Evolutionary conservation across 2,329 filamentous ascomycete genomes (phyloP).

Genomic region (Metarhizium guizhouense): DNA sequence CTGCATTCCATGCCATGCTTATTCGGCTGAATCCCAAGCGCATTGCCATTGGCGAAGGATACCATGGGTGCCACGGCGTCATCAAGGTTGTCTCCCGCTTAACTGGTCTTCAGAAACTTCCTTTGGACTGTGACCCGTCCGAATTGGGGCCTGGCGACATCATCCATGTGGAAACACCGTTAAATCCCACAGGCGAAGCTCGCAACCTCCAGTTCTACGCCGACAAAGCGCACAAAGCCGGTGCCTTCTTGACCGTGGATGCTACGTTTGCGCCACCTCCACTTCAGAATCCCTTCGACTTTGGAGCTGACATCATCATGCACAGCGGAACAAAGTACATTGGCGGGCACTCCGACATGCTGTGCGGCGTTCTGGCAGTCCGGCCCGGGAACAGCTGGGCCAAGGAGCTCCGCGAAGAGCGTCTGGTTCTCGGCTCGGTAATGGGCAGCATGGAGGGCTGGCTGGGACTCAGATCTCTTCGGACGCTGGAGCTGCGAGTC

Average conservation of each 20-base stretch:
- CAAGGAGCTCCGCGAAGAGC: slow-evolving; percentile 53
- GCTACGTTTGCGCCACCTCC: slow-evolving; percentile 89
- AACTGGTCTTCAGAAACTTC: slow-evolving; percentile 63
- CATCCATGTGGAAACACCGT: slow-evolving; percentile 84
- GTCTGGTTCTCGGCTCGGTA: slow-evolving; percentile 70
- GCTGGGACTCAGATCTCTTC: slow-evolving; percentile 77
- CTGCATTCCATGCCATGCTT: slow-evolving; percentile 81
- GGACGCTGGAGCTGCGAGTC: slow-evolving; percentile 80
- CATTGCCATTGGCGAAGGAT: slow-evolving; percentile 75
- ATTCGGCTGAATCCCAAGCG: slow-evolving; percentile 76
- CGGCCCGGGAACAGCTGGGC: slow-evolving; percentile 48
- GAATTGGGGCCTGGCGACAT: slow-evolving; percentile 70
- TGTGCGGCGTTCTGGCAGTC: slow-evolving; percentile 75
- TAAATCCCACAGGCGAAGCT: slow-evolving; percentile 84
- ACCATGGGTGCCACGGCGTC: slow-evolving; percentile 90
- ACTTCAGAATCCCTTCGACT: slow-evolving; percentile 73
- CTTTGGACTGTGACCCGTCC: slow-evolving; percentile 57
- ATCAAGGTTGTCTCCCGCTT: slow-evolving; percentile 66
- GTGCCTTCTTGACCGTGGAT: slow-evolving; percentile 76
- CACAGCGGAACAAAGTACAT: slow-evolving; percentile 95
- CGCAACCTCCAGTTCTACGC: slow-evolving; percentile 65
- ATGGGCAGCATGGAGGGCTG: slow-evolving; percentile 89
- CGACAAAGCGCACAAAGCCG: slow-evolving; percentile 58
- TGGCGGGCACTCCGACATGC: slow-evolving; percentile 87
- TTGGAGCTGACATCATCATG: slow-evolving; percentile 80